Conservation (phyloP, 73 alveolate species). For the Paramecium sexaurelia region DNA sequence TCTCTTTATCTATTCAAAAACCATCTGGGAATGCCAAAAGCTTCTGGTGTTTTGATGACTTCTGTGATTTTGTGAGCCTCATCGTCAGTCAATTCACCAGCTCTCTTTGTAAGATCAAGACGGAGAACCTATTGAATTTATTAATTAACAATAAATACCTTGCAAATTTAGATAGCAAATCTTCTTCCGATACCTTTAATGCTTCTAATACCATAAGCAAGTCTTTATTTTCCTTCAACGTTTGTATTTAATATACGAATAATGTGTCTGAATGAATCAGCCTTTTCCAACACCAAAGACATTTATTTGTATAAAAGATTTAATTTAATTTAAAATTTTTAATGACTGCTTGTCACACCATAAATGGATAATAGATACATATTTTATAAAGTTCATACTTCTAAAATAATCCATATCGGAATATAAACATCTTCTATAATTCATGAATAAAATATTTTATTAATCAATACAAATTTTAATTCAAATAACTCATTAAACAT, state of each 20-base stretch:
- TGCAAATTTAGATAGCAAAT: constrained; percentile 92
- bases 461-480: neutral
- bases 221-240: constrained; percentile 98
- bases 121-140: constrained; percentile 67
- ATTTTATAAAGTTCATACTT: neutral
- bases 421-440: neutral
- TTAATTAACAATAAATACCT: constrained; percentile 61
- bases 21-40: constrained; percentile 98
- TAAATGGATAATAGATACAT: neutral
- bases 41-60: constrained; percentile 95
- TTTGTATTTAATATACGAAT: constrained; percentile 98
- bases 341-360: constrained; percentile 9
- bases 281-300: constrained; percentile 77
- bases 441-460: neutral
- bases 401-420: neutral
- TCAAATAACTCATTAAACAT: neutral
- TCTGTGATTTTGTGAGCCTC: constrained; percentile 97
- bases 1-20: constrained; percentile 97
- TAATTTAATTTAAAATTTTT: constrained; percentile 30
- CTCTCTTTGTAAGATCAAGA: constrained; percentile 90
- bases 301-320: constrained; percentile 61
- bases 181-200: constrained; percentile 99
- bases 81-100: constrained; percentile 98
- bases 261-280: constrained; percentile 92
- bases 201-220: constrained; percentile 95